Conservation (phyloP, 805 yeast genomes). For the Saccharomycopsis fibuligera region DNA sequence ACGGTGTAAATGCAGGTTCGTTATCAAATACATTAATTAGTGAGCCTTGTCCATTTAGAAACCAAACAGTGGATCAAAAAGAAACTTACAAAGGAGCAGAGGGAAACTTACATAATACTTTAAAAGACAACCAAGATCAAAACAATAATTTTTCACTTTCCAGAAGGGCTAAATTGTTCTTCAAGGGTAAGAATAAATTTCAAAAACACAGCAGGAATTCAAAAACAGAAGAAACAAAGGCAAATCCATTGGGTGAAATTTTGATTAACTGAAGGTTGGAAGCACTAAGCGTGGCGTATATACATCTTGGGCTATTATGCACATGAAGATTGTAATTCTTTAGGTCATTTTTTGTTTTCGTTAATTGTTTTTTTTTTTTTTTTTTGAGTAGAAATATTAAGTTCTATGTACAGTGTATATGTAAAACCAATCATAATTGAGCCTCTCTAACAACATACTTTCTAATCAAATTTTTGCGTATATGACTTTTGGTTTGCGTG, state of each 20-base stretch:
- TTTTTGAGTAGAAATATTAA: too few species aligned
- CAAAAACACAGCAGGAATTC: too few species aligned
- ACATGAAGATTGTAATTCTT: too few species aligned
- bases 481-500: slow-evolving; percentile 38
- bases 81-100: neutral
- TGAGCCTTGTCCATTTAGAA: neutral
- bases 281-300: too few species aligned
- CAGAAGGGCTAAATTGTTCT: neutral
- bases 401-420: too few species aligned
- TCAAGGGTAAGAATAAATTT: neutral
- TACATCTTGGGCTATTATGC: too few species aligned
- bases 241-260: too few species aligned
- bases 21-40: neutral
- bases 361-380: too few species aligned
- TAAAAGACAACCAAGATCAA: neutral
- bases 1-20: neutral
- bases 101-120: neutral
- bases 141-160: neutral
- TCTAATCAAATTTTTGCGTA: slow-evolving; percentile 66
- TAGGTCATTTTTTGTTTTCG: too few species aligned
- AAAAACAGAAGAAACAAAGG: too few species aligned
- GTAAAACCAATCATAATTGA: too few species aligned
- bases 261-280: too few species aligned
- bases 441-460: slow-evolving; percentile 44
- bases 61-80: neutral